Conservation (phyloP, 78 protist species). For the Emiliania huxleyi region DNA sequence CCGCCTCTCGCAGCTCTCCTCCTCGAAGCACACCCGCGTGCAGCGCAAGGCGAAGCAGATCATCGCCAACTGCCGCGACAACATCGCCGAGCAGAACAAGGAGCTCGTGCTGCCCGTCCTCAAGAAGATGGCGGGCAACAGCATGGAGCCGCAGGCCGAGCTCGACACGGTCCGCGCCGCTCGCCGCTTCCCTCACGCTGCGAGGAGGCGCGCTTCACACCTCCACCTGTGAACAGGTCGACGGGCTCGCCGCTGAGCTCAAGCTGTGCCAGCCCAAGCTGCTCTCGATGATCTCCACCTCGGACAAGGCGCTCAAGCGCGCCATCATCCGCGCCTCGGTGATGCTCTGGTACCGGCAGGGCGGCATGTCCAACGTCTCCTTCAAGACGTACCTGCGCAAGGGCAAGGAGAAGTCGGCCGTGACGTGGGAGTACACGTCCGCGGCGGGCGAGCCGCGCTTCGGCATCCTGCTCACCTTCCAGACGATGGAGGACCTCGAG, state of each 20-base stretch:
- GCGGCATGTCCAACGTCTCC: not conserved
- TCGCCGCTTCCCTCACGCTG: no score
- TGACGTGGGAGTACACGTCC: not conserved
- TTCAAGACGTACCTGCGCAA: not conserved
- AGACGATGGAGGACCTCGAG: not conserved
- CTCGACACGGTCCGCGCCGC: not conserved
- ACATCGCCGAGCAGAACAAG: not conserved
- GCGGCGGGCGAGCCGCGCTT: not conserved
- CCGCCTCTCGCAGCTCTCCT: not conserved
- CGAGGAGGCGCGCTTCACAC: no score
- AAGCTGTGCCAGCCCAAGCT: not conserved
- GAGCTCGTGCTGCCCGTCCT: not conserved
- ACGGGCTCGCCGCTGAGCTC: not conserved
- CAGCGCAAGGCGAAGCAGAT: conserved; percentile 7
- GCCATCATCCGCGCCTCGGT: not conserved
- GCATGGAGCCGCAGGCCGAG: not conserved
- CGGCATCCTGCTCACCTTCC: not conserved
- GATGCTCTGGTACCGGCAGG: not conserved
- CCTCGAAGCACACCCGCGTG: not conserved
- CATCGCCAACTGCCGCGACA: not conserved
- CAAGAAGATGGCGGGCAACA: not conserved
- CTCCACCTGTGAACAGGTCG: no score
- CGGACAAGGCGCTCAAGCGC: not conserved
- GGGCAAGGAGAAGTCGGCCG: not conserved
- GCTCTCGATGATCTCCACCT: not conserved